phyloP scores from a whole-genome alignment of 2,329 filamentous ascomycete genomes.

The Cladorrhinum sp. region DNA sequence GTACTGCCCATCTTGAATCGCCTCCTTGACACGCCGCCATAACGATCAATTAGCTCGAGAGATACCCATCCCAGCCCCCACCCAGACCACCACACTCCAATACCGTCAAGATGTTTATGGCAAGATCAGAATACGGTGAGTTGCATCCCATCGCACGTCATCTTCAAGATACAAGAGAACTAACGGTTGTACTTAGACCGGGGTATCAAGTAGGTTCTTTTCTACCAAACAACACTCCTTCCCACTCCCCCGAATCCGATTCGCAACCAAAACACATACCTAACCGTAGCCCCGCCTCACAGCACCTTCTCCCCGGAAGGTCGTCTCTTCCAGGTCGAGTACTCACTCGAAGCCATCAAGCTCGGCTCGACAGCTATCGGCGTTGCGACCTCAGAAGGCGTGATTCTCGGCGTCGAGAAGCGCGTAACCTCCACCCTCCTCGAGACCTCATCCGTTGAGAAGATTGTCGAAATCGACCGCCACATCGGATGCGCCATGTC shows the following conservation, averaged over 20 bases:
- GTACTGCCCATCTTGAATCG: constrained; percentile 3
- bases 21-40: not conserved
- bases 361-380: constrained; percentile 97
- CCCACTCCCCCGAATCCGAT: not conserved
- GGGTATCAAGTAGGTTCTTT: constrained; percentile 79
- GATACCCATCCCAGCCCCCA: not conserved
- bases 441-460: constrained; percentile 96
- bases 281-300: constrained; percentile 23
- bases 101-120: constrained; percentile 89
- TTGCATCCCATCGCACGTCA: constrained; percentile 18
- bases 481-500: constrained; percentile 99
- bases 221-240: constrained; percentile 10
- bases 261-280: not conserved
- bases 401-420: constrained; percentile 97
- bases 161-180: constrained; percentile 24
- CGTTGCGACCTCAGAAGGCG: constrained; percentile 90
- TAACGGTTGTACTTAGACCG: constrained; percentile 64
- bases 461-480: constrained; percentile 98
- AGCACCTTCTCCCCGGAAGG: constrained; percentile 99
- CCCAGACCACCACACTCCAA: constrained; percentile 26
- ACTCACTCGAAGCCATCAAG: constrained; percentile 99
- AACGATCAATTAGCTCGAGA: not conserved
- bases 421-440: constrained; percentile 96
- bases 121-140: constrained; percentile 99
- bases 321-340: constrained; percentile 99